Conservation (phyloP, 1,139 yeast genomes). For the Geotrichum bryndzae region DNA sequence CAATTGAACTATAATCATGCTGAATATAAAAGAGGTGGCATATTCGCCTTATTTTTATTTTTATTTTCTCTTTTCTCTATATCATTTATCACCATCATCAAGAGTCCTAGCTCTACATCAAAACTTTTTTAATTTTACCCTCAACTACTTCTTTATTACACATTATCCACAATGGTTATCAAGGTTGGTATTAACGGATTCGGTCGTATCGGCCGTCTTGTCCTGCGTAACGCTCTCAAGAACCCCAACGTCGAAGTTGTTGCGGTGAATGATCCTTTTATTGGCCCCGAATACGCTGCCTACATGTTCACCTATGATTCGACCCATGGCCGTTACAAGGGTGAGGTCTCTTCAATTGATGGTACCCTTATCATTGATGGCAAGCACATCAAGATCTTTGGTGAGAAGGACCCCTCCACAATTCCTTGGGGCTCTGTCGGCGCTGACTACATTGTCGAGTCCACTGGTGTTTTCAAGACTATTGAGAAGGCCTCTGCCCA, state of each 20-base stretch:
- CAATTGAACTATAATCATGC: no score
- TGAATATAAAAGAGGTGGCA: no score
- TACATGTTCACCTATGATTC: slow-evolving; percentile 88
- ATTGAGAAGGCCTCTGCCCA: slow-evolving; percentile 73
- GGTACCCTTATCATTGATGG: slow-evolving; percentile 60
- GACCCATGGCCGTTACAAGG: slow-evolving; percentile 72
- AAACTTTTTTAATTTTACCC: no score
- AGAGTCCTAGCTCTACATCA: no score
- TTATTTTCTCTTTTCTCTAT: no score
- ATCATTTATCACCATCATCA: no score
- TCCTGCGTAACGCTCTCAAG: slow-evolving; percentile 65
- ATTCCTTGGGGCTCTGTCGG: slow-evolving; percentile 80
- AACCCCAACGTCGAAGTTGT: slow-evolving; percentile 69
- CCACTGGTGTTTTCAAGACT: slow-evolving; percentile 85
- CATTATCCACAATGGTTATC: slow-evolving; percentile 27
- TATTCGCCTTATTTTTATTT: no score
- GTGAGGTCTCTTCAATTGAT: slow-evolving; percentile 58
- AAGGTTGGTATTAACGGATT: slow-evolving; percentile 79
- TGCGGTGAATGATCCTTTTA: slow-evolving; percentile 81
- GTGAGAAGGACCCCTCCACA: slow-evolving; percentile 70
- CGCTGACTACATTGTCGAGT: slow-evolving; percentile 76
- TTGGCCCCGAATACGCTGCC: slow-evolving; percentile 75
- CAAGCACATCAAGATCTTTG: slow-evolving; percentile 59
- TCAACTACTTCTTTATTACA: background rate
- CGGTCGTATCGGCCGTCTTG: slow-evolving; percentile 85